Conservation (phyloP, 257 asterid species). For the Lantana camara region DNA sequence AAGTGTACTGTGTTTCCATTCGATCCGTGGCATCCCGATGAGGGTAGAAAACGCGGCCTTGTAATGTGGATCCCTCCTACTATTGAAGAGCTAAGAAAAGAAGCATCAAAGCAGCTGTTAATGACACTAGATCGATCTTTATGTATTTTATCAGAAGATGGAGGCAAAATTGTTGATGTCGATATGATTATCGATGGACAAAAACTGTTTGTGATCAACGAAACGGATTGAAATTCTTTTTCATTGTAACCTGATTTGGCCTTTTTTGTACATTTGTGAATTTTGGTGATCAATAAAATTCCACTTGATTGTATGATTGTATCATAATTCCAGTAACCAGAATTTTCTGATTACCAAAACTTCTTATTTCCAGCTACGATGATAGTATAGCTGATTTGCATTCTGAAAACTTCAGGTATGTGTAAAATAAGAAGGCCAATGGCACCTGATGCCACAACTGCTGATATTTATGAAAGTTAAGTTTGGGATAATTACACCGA, state of each 20-base stretch:
- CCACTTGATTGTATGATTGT: background rate
- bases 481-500: no score
- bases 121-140: slow-evolving; percentile 28
- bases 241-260: background rate
- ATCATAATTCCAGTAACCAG: background rate
- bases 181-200: slow-evolving; percentile 73
- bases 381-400: background rate
- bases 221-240: slow-evolving; percentile 24
- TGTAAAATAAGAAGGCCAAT: background rate
- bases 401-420: background rate
- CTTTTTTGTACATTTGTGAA: slow-evolving; percentile 8
- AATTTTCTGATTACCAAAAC: background rate
- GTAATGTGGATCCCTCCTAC: slow-evolving; percentile 78
- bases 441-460: background rate
- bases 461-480: no score
- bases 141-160: slow-evolving; percentile 78
- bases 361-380: background rate
- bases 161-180: slow-evolving; percentile 67
- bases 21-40: slow-evolving; percentile 69
- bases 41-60: slow-evolving; percentile 57
- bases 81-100: slow-evolving; percentile 61
- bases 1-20: slow-evolving; percentile 84
- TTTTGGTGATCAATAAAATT: slow-evolving; percentile 1
- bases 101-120: slow-evolving; percentile 51
- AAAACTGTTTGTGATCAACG: slow-evolving; percentile 54